Base-by-base conservation (phyloP, 441 rosid genomes). In the Populus trichocarpa region DNA sequence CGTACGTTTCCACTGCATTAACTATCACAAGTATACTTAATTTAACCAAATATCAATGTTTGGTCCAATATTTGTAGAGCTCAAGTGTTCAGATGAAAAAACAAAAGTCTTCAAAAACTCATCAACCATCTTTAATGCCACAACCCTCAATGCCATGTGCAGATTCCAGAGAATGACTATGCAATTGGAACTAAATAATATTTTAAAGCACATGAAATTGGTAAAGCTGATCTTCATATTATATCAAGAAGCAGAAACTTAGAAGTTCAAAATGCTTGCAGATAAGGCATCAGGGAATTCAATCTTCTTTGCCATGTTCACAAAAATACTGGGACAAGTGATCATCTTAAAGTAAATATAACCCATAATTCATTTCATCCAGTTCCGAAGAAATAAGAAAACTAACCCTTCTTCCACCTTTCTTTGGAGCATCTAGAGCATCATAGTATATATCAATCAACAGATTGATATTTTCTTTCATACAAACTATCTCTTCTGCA, bases 341-440 rank as follows among this genome's bases (percentile, higher is more conserved):
- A 74, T 40, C 50, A 40, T 40, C 50, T 40, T 10, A 40, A 13
- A 46, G 53, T 4, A 13, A 46, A 46, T 14, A 0, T 46, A 46
- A 46, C 18, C 10, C 53, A 14, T 46, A 12, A 46, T 13, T 46
- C 53, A 46, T 46, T 46, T 46, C 53, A 46, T 46, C 53, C 53
- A 46, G 18, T 46, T 46, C 0, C 13, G 53, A 46, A 46, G 57
- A 46, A 46, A 46, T 4, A 46, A 46, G 28, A 64, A 14, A 40
- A 82, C 85, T 32, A 64, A 88, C 94, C 91, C 85, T 86, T 76
- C 8, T 33, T 35, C 90, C 91, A 2, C 88, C 78, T 26, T 81
- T 86, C 75, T 93, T 94, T 0, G 97, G 88, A 69, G 97, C 97
- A 88, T 93, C 98, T 22, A 95, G 75, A 72, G 99, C 94, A 78